Base-by-base conservation (phyloP, 495 filamentous ascomycete genomes). In the Neurospora cerealis region DNA sequence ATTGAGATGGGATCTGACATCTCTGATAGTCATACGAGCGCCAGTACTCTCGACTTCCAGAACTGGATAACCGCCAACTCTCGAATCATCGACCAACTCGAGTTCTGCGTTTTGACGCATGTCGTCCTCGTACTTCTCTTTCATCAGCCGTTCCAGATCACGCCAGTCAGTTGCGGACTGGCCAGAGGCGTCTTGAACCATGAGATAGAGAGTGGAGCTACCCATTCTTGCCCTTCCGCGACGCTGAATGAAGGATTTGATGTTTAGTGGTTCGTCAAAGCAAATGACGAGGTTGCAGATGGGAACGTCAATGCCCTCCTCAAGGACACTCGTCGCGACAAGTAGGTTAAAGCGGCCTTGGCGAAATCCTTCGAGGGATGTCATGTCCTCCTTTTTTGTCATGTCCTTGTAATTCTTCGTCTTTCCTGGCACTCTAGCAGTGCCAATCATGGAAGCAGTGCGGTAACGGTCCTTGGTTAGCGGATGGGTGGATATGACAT, bases 291-390 rank as follows among this genome's bases (percentile, higher is more conserved):
- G 78, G 77, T 95, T 92, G 79, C 95, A 98, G 8, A 90, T 89
- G 10, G 91, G 91, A 3, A 98, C 87, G 79, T 98, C 95, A 46
- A 99, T 92, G 0, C 95, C 96, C 81, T 99, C 96, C 81, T 98
- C 95, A 0, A 97, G 83, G 1, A 95, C 95, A 77, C 88, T 92
- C 0, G 95, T 98, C 0, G 93, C 88, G 8, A 99, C 82, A 11
- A 99, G 85, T 2, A 99, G 84, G 76, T 97, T 96, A 39, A 88
- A 89, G 5, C 82, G 83, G 10, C 94, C 93, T 3, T 78, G 76
- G 21, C 89, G 88, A 74, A 99, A 95, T 17, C 90, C 85, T 10
- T 89, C 83, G 2, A 99, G 86, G 0, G 90, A 90, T 32, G 86
- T 74, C 44, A 83, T 78, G 72, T 93, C 83, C 11, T 86, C 86